These are phyloP conservation scores for Paratrypanosoma confusum DNA, from an alignment of 208 protist species.

Conservation along the genomic window DNA sequence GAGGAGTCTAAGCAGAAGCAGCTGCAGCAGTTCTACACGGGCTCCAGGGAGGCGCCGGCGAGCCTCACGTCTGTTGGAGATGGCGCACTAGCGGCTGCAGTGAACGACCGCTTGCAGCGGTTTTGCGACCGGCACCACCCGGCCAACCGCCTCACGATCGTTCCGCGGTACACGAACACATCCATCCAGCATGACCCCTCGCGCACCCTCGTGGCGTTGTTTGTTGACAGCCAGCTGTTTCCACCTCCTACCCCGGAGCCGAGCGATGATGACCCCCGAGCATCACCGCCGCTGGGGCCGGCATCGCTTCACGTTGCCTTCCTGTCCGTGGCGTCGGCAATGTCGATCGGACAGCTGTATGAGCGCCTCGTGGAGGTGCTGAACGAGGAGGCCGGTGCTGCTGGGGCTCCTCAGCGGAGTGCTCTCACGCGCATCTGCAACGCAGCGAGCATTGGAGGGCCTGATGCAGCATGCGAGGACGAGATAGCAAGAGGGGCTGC, in stretches of 20 bases:
- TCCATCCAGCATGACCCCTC: neutral
- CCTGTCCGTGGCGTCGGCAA: constrained; percentile 27
- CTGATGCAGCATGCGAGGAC: neutral
- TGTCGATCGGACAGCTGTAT: constrained; percentile 48
- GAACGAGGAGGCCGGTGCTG: neutral
- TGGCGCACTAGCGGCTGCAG: neutral
- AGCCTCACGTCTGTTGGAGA: neutral
- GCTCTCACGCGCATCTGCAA: neutral
- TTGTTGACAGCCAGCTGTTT: neutral
- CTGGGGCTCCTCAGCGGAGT: constrained; percentile 3
- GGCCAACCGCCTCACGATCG: neutral
- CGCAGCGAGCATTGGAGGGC: constrained; percentile 1
- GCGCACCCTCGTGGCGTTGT: constrained; percentile 25
- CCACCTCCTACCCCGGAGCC: neutral
- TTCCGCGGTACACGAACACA: neutral
- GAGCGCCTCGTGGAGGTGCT: constrained; percentile 17
- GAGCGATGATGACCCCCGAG: no score
- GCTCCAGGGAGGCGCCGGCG: neutral
- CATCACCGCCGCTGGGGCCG: neutral
- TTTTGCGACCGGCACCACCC: neutral
- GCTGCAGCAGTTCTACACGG: neutral
- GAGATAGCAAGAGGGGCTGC: neutral
- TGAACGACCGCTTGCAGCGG: neutral
- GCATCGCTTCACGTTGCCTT: neutral
- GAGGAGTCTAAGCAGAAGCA: neutral